Evolutionary conservation across 768 basidiomycete species (phyloP).

Genomic region (Suillus decipiens): DNA sequence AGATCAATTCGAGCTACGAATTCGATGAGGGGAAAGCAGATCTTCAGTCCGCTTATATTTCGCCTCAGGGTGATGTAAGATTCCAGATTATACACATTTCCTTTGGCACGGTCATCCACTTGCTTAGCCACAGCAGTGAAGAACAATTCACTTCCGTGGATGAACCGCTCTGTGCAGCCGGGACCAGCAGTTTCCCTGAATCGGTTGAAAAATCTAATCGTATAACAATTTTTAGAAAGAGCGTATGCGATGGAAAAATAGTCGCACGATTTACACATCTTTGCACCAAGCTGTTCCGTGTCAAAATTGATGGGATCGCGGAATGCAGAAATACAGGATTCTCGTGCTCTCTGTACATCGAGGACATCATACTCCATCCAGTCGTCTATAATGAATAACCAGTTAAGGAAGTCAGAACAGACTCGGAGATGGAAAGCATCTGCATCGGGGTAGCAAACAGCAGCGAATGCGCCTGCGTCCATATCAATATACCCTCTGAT

Average conservation of each 20-base stretch:
- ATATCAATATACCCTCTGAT: conserved; percentile 50
- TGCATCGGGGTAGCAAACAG: conserved; percentile 29
- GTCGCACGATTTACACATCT: conserved; percentile 36
- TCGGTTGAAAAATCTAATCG: conserved; percentile 38
- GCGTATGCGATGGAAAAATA: not conserved
- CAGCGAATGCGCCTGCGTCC: conserved; percentile 61
- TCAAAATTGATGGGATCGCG: conserved; percentile 29
- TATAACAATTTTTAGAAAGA: not conserved
- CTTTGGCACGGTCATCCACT: conserved; percentile 41
- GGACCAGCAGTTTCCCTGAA: conserved; percentile 39
- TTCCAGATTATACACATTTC: conserved; percentile 45
- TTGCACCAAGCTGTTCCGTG: conserved; percentile 28
- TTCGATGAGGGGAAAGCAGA: conserved; percentile 52
- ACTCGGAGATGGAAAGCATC: conserved; percentile 58
- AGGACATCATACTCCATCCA: conserved; percentile 37
- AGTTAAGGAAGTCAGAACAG: conserved; percentile 65
- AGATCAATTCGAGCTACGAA: conserved; percentile 54
- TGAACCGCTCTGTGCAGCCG: conserved; percentile 40
- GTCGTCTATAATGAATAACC: conserved; percentile 43
- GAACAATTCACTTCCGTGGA: conserved; percentile 41
- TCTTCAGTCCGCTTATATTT: conserved; percentile 52
- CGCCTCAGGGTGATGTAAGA: conserved; percentile 55
- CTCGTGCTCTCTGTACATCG: conserved; percentile 30
- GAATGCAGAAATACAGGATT: conserved; percentile 30
- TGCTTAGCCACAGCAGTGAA: conserved; percentile 43